Evolutionary conservation across 2,329 filamentous ascomycete species (phyloP), one percentile per base, ranked within the genome.

Genomic region (Fusarium tjaetaba): DNA sequence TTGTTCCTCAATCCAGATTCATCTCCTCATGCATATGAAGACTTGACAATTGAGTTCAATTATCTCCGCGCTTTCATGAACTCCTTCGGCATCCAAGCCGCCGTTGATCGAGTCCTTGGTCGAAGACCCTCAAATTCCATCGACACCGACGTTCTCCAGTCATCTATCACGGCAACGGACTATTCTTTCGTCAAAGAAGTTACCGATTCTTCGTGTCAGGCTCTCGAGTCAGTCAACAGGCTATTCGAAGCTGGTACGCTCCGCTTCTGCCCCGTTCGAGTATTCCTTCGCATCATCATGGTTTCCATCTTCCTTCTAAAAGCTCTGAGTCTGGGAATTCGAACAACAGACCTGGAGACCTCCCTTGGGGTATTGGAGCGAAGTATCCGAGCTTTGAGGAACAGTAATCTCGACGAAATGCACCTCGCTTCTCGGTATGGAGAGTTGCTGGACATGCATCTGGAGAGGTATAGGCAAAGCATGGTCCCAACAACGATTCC

Each of bases 141-240:
- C 11, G 48, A 68, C 20, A 48, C 61, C 11, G 60, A 63, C 9
- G 45, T 68, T 22, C 43, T 51, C 43, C 85, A 78, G 79, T 85
- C 42, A 76, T 85, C 16, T 78, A 83, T 18, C 80, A 86, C 72
- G 81, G 83, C 84, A 4, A 82, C 83, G 53, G 87, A 89, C 72
- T 88, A 87, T 61, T 84, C 85, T 41, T 89, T 88, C 70, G 88
- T 89, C 20, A 85, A 86, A 76, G 87, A 88, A 75, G 88, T 89
- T 2, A 86, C 88, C 7, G 85, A 88, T 26, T 86, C 85, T 4
- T 87, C 85, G 65, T 85, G 86, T 49, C 82, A 87, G 59, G 87
- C 88, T 34, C 78, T 89, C 7, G 80, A 86, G 53, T 87, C 85
- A 55, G 85, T 86, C 6, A 84, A 82, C 2, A 82, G 85, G 45